Evolutionary conservation across 106 monocot species (phyloP).

Genomic region (Apostasia ramifera): DNA sequence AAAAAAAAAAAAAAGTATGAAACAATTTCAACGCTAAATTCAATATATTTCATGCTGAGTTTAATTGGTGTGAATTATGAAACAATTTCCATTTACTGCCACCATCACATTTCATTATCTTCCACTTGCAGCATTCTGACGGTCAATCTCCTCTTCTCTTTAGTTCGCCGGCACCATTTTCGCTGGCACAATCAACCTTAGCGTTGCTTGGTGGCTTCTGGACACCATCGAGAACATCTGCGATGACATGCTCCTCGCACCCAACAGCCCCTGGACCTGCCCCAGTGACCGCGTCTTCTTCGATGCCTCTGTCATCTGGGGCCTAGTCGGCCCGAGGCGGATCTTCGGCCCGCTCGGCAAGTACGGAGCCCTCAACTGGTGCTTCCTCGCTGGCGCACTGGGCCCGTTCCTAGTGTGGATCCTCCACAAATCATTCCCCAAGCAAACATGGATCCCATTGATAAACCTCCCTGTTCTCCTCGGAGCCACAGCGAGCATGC

Average conservation of each 20-base stretch:
- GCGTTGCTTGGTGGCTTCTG: conserved; percentile 84
- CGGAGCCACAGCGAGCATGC: conserved; percentile 80
- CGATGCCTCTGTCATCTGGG: conserved; percentile 95
- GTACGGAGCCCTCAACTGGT: conserved; percentile 52
- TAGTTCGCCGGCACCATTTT: conserved; percentile 79
- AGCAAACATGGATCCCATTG: conserved; percentile 59
- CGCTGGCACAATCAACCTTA: conserved; percentile 75
- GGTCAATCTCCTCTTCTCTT: not conserved
- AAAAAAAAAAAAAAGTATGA: too few relatives aligned
- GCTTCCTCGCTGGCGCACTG: conserved; percentile 57
- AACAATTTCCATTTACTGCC: too few relatives aligned
- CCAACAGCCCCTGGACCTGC: conserved; percentile 93
- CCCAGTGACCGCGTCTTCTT: conserved; percentile 86
- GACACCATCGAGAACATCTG: conserved; percentile 75
- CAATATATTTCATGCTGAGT: too few relatives aligned
- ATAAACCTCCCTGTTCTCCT: conserved; percentile 82
- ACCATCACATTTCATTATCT: too few relatives aligned
- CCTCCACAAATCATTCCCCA: conserved; percentile 65
- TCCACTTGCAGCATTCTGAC: too few relatives aligned
- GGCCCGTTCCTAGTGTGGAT: conserved; percentile 84
- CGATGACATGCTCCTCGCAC: conserved; percentile 32
- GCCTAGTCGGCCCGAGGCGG: conserved; percentile 26
- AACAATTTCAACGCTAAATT: too few relatives aligned
- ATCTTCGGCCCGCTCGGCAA: conserved; percentile 21
- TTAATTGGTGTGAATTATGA: too few relatives aligned